These are phyloP conservation scores for Acacia confusa DNA, from an alignment of 306 rosid species.

Conservation along the genomic window DNA sequence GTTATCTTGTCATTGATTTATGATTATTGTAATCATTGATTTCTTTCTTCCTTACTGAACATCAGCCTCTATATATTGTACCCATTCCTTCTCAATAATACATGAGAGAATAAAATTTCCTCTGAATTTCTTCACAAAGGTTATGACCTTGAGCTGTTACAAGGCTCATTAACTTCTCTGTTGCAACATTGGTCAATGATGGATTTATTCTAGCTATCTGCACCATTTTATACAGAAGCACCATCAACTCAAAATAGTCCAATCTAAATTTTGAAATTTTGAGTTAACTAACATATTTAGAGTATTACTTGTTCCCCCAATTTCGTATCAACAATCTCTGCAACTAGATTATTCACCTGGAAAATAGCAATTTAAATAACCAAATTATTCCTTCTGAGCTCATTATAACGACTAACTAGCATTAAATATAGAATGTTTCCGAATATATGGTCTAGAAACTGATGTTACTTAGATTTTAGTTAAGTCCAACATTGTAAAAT, in stretches of 20 bases:
- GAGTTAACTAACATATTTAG: constrained; percentile 23
- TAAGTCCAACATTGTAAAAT: neutral
- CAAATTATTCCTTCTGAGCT: constrained; percentile 7
- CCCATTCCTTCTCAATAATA: too few species aligned
- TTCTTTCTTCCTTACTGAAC: too few species aligned
- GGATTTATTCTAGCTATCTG: constrained; percentile 87
- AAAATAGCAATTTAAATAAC: constrained; percentile 30
- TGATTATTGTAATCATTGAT: too few species aligned
- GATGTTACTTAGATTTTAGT: neutral
- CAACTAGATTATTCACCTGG: constrained; percentile 91
- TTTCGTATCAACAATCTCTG: constrained; percentile 84
- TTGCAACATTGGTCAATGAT: constrained; percentile 76
- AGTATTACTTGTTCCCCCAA: constrained; percentile 88
- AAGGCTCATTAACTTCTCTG: constrained; percentile 96
- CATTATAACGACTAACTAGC: neutral
- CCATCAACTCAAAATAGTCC: constrained; percentile 3
- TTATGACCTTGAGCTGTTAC: constrained; percentile 95
- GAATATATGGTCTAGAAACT: neutral
- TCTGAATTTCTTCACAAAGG: neutral
- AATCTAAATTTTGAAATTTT: constrained; percentile 20
- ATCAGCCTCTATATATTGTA: too few species aligned
- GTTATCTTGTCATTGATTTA: too few species aligned
- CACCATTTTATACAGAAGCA: constrained; percentile 23
- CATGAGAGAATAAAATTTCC: too few species aligned
- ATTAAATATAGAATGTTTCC: constrained; percentile 8